These are phyloP conservation scores for Aspergillus flavus DNA, from an alignment of 2,329 filamentous ascomycete species.

Conservation along the genomic window DNA sequence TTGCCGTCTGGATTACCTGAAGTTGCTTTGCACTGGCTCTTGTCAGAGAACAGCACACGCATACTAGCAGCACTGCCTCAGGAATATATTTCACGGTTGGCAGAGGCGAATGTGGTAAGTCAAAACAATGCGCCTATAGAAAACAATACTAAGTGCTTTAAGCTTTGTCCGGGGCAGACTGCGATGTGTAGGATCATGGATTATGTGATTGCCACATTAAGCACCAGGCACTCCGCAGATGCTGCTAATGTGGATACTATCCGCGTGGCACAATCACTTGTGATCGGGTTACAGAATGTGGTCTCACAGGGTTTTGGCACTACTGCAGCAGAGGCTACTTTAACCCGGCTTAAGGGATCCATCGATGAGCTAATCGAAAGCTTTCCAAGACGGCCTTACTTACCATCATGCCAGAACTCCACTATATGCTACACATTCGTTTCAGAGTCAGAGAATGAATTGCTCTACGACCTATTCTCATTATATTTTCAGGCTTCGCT, in stretches of 20 bases:
- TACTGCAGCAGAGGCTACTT: constrained; percentile 15
- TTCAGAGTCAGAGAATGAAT: constrained; percentile 24
- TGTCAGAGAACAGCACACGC: constrained; percentile 27
- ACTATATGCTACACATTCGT: constrained; percentile 23
- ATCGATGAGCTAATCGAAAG: constrained; percentile 20
- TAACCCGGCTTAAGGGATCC: constrained; percentile 17
- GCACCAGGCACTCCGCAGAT: constrained; percentile 3
- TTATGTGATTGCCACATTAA: constrained; percentile 27
- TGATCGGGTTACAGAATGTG: constrained; percentile 26
- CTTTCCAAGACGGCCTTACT: constrained; percentile 24
- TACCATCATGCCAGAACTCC: constrained; percentile 23
- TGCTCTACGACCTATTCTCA: constrained; percentile 29
- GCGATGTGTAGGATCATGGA: constrained; percentile 25
- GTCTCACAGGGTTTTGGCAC: constrained; percentile 13
- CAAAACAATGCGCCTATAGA: not conserved
- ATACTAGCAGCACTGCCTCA: constrained; percentile 26
- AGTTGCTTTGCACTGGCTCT: constrained; percentile 27
- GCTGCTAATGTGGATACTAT: constrained; percentile 18
- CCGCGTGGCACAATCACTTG: constrained; percentile 26
- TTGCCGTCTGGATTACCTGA: constrained; percentile 31
- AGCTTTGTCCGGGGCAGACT: constrained; percentile 25
- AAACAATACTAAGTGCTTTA: constrained; percentile 16
- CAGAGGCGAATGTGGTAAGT: constrained; percentile 45
- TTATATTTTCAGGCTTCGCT: constrained; percentile 26
- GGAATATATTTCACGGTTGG: constrained; percentile 28